phyloP scores from a whole-genome alignment of 1,284 basidiomycete genomes.

The Omphalotus olearius region DNA sequence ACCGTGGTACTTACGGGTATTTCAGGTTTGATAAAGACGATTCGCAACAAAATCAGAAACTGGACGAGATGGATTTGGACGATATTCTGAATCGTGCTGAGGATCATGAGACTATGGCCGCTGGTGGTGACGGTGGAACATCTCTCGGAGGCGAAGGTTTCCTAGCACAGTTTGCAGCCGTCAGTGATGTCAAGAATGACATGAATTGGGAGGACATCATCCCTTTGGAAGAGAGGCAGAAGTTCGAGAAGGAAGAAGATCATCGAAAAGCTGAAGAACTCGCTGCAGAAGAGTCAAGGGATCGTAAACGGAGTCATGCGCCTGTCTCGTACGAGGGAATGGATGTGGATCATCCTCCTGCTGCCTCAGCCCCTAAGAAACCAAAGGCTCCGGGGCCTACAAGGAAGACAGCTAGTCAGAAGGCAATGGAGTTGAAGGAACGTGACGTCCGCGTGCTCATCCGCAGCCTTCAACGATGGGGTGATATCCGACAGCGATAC shows the following conservation, averaged over 20 bases:
- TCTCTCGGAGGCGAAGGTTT: constrained; percentile 97
- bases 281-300: constrained; percentile 59
- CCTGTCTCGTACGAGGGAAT: constrained; percentile 89
- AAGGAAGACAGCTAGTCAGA: constrained; percentile 84
- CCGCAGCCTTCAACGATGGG: constrained; percentile 95
- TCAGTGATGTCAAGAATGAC: constrained; percentile 98
- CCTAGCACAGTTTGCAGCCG: constrained; percentile 91
- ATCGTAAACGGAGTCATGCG: constrained; percentile 82
- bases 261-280: constrained; percentile 67
- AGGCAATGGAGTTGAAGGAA: constrained; percentile 95
- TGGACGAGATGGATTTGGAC: constrained; percentile 99
- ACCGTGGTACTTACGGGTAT: neutral
- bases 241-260: constrained; percentile 82
- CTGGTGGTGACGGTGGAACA: constrained; percentile 70
- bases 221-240: constrained; percentile 87
- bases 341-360: constrained; percentile 74
- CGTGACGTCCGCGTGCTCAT: constrained; percentile 95
- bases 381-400: constrained; percentile 64
- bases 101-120: constrained; percentile 91
- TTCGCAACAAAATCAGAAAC: constrained; percentile 88
- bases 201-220: constrained; percentile 99
- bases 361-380: constrained; percentile 65
- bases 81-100: constrained; percentile 97
- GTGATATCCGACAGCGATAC: constrained; percentile 93
- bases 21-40: constrained; percentile 95